These are phyloP conservation scores for Hypomyces rosellus DNA, from an alignment of 2,329 filamentous ascomycete genomes.

Conservation along the genomic window DNA sequence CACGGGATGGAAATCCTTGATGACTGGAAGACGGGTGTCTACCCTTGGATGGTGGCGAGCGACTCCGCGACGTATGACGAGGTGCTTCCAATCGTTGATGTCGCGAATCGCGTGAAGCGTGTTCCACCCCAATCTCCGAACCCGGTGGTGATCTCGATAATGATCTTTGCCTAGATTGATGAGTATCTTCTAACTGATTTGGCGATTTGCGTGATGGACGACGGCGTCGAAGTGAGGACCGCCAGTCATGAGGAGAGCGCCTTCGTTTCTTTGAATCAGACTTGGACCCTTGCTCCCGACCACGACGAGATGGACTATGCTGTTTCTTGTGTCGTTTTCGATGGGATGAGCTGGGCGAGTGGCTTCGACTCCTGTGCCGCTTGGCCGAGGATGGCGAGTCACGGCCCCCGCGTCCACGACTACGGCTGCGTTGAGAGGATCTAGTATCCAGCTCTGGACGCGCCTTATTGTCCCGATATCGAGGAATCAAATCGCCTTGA, in stretches of 20 bases:
- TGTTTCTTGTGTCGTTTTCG: constrained; percentile 35
- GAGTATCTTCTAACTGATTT: constrained; percentile 15
- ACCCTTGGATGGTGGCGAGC: constrained; percentile 9
- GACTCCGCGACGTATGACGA: constrained; percentile 11
- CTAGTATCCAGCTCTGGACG: constrained; percentile 26
- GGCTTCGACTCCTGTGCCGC: constrained; percentile 37
- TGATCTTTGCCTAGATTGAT: constrained; percentile 18
- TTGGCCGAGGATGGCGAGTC: constrained; percentile 35
- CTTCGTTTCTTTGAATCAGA: constrained; percentile 24
- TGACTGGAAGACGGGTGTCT: constrained; percentile 7
- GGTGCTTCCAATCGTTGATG: constrained; percentile 10
- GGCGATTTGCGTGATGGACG: constrained; percentile 24
- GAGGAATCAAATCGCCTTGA: constrained; percentile 32
- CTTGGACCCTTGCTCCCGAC: constrained; percentile 34
- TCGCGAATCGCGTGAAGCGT: constrained; percentile 19
- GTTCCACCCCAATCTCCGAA: constrained; percentile 20
- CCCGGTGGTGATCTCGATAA: constrained; percentile 21
- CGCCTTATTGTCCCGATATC: constrained; percentile 28
- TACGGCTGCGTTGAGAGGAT: constrained; percentile 28
- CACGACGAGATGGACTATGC: constrained; percentile 32
- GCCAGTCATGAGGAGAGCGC: constrained; percentile 28
- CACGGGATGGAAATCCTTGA: constrained; percentile 18
- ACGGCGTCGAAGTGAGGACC: constrained; percentile 26
- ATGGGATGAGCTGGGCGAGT: constrained; percentile 30
- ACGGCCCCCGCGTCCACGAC: constrained; percentile 26